These are phyloP conservation scores for Fusarium haematococcum DNA, from an alignment of 2,329 filamentous ascomycete genomes.

Conservation along the genomic window DNA sequence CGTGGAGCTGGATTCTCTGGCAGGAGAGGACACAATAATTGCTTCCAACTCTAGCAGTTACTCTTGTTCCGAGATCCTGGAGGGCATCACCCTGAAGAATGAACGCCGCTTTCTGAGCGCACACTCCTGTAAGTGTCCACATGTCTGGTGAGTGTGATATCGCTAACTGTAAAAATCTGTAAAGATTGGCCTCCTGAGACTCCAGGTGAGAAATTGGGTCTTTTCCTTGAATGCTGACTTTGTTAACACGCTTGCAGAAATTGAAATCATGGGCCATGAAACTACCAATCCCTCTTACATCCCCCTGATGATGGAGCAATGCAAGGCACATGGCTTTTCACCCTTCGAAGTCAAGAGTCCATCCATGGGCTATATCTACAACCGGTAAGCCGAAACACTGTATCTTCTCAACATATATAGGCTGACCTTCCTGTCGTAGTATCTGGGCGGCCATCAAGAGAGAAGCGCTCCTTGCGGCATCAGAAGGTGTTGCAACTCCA, in stretches of 20 bases:
- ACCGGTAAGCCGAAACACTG: conserved; percentile 31
- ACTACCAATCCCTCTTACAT: conserved; percentile 38
- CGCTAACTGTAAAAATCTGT: neutral
- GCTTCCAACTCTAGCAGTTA: conserved; percentile 62
- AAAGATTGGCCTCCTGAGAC: conserved; percentile 50
- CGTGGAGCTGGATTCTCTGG: conserved; percentile 52
- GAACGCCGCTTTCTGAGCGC: conserved; percentile 54
- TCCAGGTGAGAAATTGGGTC: conserved; percentile 26
- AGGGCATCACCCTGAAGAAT: conserved; percentile 50
- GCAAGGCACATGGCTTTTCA: conserved; percentile 45
- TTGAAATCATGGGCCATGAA: conserved; percentile 50
- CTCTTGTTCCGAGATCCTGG: conserved; percentile 56
- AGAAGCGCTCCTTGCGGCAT: conserved; percentile 46
- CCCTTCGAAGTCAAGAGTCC: conserved; percentile 46
- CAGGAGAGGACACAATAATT: conserved; percentile 52
- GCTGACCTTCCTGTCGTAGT: conserved; percentile 10
- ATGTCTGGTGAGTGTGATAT: no score
- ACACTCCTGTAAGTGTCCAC: conserved; percentile 53
- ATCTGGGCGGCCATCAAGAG: conserved; percentile 50
- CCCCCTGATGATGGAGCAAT: conserved; percentile 40
- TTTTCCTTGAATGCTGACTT: fast-evolving
- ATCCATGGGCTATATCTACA: conserved; percentile 50
- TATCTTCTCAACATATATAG: neutral
- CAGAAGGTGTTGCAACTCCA: conserved; percentile 46
- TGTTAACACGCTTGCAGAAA: conserved; percentile 16